Percentiles rank a stretch among this genome's conserved stretches.
These are phyloP conservation scores for Coleophoma eucalyptorum DNA, from an alignment of 2,329 filamentous ascomycete species.

Conservation along the genomic window DNA sequence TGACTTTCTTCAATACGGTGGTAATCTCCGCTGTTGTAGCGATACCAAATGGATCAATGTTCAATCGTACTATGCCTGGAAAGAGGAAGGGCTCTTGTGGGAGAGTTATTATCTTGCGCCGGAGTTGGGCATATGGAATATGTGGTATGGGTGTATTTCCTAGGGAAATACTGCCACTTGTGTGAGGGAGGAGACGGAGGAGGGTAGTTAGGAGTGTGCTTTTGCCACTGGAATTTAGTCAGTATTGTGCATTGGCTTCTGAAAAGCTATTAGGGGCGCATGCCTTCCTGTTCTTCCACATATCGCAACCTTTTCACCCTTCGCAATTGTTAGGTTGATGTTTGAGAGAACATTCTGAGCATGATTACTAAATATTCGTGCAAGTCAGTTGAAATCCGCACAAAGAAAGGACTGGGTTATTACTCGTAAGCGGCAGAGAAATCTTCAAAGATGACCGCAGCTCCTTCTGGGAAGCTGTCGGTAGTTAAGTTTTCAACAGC, in stretches of 20 bases:
- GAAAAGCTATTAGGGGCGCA: background rate
- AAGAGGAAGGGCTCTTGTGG: constrained; percentile 48
- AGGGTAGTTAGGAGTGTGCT: constrained; percentile 40
- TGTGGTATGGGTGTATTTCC: constrained; percentile 41
- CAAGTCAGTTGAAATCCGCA: background rate
- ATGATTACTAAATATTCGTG: background rate
- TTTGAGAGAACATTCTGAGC: constrained; percentile 5
- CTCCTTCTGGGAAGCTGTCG: constrained; percentile 14
- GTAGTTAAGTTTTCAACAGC: constrained; percentile 3
- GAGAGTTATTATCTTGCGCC: constrained; percentile 32
- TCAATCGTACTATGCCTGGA: constrained; percentile 41
- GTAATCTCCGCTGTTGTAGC: constrained; percentile 32
- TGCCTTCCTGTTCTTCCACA: constrained; percentile 38
- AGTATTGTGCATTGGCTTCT: background rate
- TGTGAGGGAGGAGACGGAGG: constrained; percentile 43
- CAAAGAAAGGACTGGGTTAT: background rate
- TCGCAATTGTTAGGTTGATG: constrained; percentile 38
- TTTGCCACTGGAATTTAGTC: constrained; percentile 29
- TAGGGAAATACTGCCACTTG: constrained; percentile 35
- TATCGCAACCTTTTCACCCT: constrained; percentile 44
- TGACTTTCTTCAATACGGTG: constrained; percentile 39
- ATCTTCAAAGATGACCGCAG: constrained; percentile 25
- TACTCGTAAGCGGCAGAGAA: constrained; percentile 25
- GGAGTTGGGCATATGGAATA: constrained; percentile 38
- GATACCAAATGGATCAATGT: constrained; percentile 38